Evolutionary conservation across 1,139 yeast genomes (phyloP).

Genomic region (Diutina rugosa): DNA sequence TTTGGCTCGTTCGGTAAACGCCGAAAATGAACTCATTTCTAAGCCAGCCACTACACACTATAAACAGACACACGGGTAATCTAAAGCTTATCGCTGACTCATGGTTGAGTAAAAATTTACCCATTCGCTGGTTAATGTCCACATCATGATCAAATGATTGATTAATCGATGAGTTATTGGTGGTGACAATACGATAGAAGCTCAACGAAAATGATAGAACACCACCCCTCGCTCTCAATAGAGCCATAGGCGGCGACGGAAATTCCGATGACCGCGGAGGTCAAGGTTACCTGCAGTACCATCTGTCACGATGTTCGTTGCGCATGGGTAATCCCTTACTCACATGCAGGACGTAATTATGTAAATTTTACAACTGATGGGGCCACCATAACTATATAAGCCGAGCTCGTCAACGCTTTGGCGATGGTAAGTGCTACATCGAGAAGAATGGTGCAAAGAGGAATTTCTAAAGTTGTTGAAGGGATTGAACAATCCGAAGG

Average conservation of each 20-base stretch:
- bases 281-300: neutral
- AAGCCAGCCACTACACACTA: neutral
- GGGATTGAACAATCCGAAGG: conserved; percentile 67
- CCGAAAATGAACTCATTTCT: neutral
- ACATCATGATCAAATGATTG: neutral
- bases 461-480: neutral
- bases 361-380: neutral
- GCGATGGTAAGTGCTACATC: neutral
- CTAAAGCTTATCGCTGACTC: too few species aligned
- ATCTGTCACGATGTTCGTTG: neutral
- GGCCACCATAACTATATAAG: neutral
- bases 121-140: too few species aligned
- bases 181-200: too few species aligned
- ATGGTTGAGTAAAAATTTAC: too few species aligned
- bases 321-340: neutral
- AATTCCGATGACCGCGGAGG: neutral
- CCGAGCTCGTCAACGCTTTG: neutral
- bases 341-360: neutral
- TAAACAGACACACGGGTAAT: too few species aligned
- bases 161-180: neutral
- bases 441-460: neutral
- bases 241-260: neutral
- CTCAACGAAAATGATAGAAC: too few species aligned
- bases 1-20: neutral
- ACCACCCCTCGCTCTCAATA: neutral